Base-by-base conservation (phyloP, 805 yeast genomes). In the Candida nonsorbophila region DNA sequence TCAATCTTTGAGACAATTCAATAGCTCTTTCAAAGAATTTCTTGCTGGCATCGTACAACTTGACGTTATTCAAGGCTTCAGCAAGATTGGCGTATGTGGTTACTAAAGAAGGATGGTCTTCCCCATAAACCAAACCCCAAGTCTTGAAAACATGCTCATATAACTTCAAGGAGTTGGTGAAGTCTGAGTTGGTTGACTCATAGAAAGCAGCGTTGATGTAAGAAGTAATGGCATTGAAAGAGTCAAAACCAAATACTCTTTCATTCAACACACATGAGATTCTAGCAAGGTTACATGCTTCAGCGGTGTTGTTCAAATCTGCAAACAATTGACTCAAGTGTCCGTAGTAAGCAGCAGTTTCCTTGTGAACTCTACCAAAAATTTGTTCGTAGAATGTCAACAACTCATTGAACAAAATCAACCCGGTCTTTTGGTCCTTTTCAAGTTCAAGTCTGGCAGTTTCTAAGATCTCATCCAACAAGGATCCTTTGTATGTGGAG, bases 161-260 rank as follows among this genome's bases (percentile, higher is more conserved):
- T 34, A 82, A 58, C 38, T 74, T 68, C 40, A 87, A 62, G 1
- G 90, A 72, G 39, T 81, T 79, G 19, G 65, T 56, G 22, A 73
- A 58, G 42, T 77, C 74, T 20, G 74, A 74, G 41, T 74, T 72
- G 7, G 73, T 58, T 22, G 76, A 61, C 54, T 88, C 96, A 46
- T 72, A 69, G 47, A 68, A 72, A 1, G 92, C 94, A 41, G 88
- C 61, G 55, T 85, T 86, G 44, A 79, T 67, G 51, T 81, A 74
- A 22, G 84, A 65, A 41, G 85, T 70, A 21, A 85, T 55, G 15
- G 88, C 72, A 40, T 86, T 90, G 45, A 72, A 74, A 9, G 92
- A 74, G 49, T 90, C 97, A 38, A 77, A 55, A 37, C 98, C 98
- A 29, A 65, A 55, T 8, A 78, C 69, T 58, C 97, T 77, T 65